phyloP scores from a whole-genome alignment of 2,329 filamentous ascomycete genomes.

The Immersiporthe knoxdaviesiana region DNA sequence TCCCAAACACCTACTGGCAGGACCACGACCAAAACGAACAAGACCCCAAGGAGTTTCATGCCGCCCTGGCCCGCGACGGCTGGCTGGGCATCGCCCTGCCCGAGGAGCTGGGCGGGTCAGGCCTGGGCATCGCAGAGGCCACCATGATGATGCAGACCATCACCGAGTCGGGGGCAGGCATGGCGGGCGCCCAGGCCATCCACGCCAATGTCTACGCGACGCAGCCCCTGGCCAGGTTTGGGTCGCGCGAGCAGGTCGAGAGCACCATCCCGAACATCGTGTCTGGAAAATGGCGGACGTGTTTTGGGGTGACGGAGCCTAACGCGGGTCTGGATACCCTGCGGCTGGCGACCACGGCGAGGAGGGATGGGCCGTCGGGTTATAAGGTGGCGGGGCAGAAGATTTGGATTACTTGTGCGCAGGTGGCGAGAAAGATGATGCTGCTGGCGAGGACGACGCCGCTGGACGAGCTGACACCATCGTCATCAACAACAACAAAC shows the following conservation, averaged over 20 bases:
- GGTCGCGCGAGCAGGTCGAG: constrained; percentile 64
- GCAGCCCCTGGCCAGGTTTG: constrained; percentile 74
- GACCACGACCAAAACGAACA: constrained; percentile 70
- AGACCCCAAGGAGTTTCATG: constrained; percentile 77
- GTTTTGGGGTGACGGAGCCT: constrained; percentile 86
- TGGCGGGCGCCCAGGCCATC: constrained; percentile 68
- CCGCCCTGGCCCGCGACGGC: constrained; percentile 72
- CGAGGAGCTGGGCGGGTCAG: constrained; percentile 73
- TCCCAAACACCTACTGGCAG: constrained; percentile 78
- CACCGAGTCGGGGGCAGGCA: constrained; percentile 76
- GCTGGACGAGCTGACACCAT: constrained; percentile 57
- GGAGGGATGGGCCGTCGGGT: constrained; percentile 52
- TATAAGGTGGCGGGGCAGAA: constrained; percentile 79
- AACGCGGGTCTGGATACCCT: constrained; percentile 80
- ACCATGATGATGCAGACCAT: constrained; percentile 89
- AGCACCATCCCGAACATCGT: constrained; percentile 72
- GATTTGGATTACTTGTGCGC: constrained; percentile 87
- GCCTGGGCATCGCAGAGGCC: constrained; percentile 78
- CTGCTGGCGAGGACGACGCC: constrained; percentile 77
- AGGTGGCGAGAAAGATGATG: constrained; percentile 83
- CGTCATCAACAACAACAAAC: too few relatives aligned
- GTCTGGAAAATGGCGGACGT: constrained; percentile 70
- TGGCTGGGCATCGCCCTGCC: constrained; percentile 84
- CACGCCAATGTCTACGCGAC: constrained; percentile 75
- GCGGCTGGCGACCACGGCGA: constrained; percentile 68